Conservation (phyloP, 495 filamentous ascomycete genomes). For the Bathelium albidoporum region DNA sequence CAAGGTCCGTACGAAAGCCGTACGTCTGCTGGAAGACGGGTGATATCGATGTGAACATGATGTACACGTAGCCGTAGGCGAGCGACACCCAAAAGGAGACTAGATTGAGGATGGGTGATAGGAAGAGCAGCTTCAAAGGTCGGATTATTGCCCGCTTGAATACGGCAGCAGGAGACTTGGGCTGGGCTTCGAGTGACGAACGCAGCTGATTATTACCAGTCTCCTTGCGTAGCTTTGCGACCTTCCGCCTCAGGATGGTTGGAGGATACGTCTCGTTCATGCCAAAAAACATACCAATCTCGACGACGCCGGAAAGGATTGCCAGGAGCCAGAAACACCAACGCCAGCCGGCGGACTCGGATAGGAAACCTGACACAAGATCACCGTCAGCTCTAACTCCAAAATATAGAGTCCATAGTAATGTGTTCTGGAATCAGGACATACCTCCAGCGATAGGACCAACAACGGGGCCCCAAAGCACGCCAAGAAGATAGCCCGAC, state of each 20-base stretch:
- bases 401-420: background rate
- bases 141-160: constrained; percentile 33
- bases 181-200: constrained; percentile 29
- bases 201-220: constrained; percentile 23
- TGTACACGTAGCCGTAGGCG: background rate
- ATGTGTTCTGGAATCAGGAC: background rate
- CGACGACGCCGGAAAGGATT: constrained; percentile 10
- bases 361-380: constrained; percentile 2
- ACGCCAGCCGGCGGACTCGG: constrained; percentile 3
- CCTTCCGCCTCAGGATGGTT: constrained; percentile 18
- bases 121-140: constrained; percentile 43
- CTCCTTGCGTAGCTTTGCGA: constrained; percentile 18
- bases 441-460: constrained; percentile 24
- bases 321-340: constrained; percentile 14
- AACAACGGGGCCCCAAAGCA: constrained; percentile 20
- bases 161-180: constrained; percentile 18
- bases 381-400: background rate
- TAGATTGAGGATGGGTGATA: constrained; percentile 15
- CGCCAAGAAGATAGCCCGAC: constrained; percentile 24
- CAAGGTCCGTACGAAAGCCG: constrained; percentile 32
- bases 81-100: constrained; percentile 9
- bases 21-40: constrained; percentile 42
- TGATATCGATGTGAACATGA: constrained; percentile 40
- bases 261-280: constrained; percentile 20
- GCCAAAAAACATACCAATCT: constrained; percentile 8